Conservation (phyloP, 345 rosid genomes). For the Lepidium aucheri region DNA sequence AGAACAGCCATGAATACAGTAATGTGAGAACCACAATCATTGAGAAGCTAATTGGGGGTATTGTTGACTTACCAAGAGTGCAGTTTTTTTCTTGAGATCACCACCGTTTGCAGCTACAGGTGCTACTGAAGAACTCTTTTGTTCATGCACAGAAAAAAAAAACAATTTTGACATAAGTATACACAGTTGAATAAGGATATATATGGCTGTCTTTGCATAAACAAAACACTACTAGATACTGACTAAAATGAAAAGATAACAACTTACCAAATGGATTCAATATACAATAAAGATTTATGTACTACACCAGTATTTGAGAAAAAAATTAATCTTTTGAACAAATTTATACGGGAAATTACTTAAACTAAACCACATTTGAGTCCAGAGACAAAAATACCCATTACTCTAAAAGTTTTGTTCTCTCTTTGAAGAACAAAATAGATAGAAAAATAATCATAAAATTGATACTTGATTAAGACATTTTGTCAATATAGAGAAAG, state of each 20-base stretch:
- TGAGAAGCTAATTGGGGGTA: background rate
- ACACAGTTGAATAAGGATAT: background rate
- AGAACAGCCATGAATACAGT: background rate
- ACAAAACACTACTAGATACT: background rate
- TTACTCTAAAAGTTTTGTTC: background rate
- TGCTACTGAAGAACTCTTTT: conserved; percentile 4
- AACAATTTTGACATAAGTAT: conserved; percentile 3
- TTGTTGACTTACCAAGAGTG: conserved; percentile 22
- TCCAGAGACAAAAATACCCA: background rate
- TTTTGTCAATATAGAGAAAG: background rate
- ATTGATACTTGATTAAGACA: background rate
- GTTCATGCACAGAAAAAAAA: background rate
- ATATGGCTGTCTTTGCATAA: background rate
- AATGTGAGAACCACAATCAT: background rate
- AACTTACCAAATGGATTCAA: background rate
- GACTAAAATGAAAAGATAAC: background rate
- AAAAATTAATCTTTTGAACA: background rate
- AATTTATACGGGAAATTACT: background rate
- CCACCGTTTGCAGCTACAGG: background rate
- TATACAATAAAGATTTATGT: background rate
- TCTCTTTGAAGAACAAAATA: background rate
- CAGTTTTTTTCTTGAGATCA: conserved; percentile 12
- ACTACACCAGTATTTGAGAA: background rate
- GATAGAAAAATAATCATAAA: background rate
- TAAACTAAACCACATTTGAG: background rate